Conservation (phyloP, 805 yeast species). For the Brettanomyces sp. region DNA sequence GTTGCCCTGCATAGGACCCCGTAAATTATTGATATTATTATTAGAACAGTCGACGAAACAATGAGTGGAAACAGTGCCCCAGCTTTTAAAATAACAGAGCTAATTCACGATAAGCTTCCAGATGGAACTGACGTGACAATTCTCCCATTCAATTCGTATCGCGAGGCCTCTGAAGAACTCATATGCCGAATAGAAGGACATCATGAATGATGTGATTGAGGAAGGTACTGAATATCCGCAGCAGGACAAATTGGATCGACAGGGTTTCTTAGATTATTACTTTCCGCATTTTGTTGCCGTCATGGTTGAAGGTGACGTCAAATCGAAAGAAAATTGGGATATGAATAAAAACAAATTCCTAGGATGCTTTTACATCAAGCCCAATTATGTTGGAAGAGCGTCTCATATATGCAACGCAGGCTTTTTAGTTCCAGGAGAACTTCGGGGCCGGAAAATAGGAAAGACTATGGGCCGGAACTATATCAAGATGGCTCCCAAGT, state of each 20-base stretch:
- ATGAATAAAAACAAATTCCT: slow-evolving; percentile 33
- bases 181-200: slow-evolving; percentile 34
- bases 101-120: slow-evolving; percentile 14
- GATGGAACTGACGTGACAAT: slow-evolving; percentile 35
- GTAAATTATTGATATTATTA: too few relatives aligned
- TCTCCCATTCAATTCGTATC: slow-evolving; percentile 43
- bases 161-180: slow-evolving; percentile 42
- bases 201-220: slow-evolving; percentile 58
- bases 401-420: slow-evolving; percentile 87
- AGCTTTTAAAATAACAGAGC: slow-evolving; percentile 2
- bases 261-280: slow-evolving; percentile 59
- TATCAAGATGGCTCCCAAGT: slow-evolving; percentile 59
- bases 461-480: slow-evolving; percentile 58
- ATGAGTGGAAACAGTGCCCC: too few relatives aligned
- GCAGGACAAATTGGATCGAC: slow-evolving; percentile 27
- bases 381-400: slow-evolving; percentile 79
- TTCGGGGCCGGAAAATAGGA: slow-evolving; percentile 60
- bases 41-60: too few relatives aligned
- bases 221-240: slow-evolving; percentile 74
- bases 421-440: slow-evolving; percentile 52
- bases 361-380: slow-evolving; percentile 77
- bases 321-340: slow-evolving; percentile 6
- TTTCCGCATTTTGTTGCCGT: slow-evolving; percentile 58
- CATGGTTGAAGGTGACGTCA: slow-evolving; percentile 37
- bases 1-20: too few relatives aligned